Evolutionary conservation across 1,284 basidiomycete species (phyloP), one percentile per base, ranked within the genome.

Genomic region (Tilletia setariae): DNA sequence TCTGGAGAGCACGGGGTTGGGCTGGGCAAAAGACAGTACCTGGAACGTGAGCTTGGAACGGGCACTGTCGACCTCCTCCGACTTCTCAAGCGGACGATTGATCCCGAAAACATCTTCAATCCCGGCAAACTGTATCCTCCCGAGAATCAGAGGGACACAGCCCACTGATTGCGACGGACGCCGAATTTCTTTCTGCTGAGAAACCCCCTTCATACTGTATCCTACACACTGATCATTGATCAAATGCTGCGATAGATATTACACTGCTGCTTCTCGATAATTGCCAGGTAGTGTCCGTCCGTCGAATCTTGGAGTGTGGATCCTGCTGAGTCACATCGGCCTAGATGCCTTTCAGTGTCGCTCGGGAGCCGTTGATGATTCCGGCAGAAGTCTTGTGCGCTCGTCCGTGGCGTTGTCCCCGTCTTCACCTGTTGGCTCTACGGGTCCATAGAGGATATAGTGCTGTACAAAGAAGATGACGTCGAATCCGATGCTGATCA

Each of bases 401-500:
- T 61, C 56, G 32, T 35, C 28, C n/a, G 53, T 25, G n/a, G n/a
- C 8, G 25, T 32, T 21, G 35, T 11, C 56, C 7, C 35, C 16
- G 4, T 35, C 56, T 19, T 40, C 56, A 9, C 28, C 28, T 19
- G 28, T 30, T 28, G 19, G 19, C 32, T 61, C 56, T 28, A 61
- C 56, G 9, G 63, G 65, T 13, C 44, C 59, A 25, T 83, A 85
- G 25, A 83, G 42, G 15, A 81, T 67, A 66, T 80, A 84, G 69
- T 85, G 84, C 73, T 85, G 84, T 15, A 79, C 53, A 16, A 84
- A 70, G 67, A 84, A 79, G 15, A 82, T 64, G 0, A 74, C 15
- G 68, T 84, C 84, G 75, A 85, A 85, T 2, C 51, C 69, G 64
- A 84, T 76, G 3, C 82, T 78, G 44, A 84, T 72, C 32, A 83